These are phyloP conservation scores for Poa pratensis DNA, from an alignment of 176 grass and related monocot genomes.

Conservation along the genomic window DNA sequence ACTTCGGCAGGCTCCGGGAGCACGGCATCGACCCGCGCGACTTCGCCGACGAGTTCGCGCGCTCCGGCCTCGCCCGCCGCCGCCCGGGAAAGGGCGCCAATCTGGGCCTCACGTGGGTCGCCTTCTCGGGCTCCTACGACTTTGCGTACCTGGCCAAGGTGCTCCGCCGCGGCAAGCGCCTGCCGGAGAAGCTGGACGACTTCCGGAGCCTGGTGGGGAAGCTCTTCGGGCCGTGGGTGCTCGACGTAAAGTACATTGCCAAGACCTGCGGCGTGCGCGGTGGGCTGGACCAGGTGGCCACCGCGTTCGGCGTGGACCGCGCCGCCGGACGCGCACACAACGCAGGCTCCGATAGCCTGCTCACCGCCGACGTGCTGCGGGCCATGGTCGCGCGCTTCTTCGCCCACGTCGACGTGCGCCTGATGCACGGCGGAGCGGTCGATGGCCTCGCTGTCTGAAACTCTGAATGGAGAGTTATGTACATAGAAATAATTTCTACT, in stretches of 20 bases:
- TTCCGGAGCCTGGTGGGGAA: background rate
- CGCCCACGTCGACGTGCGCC: background rate
- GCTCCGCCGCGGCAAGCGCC: background rate
- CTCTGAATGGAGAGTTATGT: no score
- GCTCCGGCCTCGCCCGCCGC: constrained; percentile 19
- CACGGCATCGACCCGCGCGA: background rate
- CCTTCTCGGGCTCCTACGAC: constrained; percentile 54
- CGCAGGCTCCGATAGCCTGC: constrained; percentile 54
- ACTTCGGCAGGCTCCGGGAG: background rate
- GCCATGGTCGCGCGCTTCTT: constrained; percentile 2
- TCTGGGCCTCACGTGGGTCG: background rate
- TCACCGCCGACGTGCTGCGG: constrained; percentile 43
- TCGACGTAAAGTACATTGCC: constrained; percentile 49
- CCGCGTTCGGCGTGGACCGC: constrained; percentile 26
- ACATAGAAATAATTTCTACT: no score
- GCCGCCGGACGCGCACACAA: constrained; percentile 41
- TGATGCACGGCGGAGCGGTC: constrained; percentile 27
- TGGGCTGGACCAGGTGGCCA: constrained; percentile 36
- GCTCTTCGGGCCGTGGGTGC: constrained; percentile 37
- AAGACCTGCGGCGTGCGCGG: constrained; percentile 20
- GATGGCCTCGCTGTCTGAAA: constrained; percentile 19
- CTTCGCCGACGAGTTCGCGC: constrained; percentile 34
- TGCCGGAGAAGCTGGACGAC: constrained; percentile 39
- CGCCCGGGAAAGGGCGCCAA: background rate
- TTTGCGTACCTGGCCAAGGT: constrained; percentile 48